A percentile compares a stretch with the other conserved stretches of the same genome.
Evolutionary conservation across 306 rosid species (phyloP).

Genomic region (Cucumis cinereus): DNA sequence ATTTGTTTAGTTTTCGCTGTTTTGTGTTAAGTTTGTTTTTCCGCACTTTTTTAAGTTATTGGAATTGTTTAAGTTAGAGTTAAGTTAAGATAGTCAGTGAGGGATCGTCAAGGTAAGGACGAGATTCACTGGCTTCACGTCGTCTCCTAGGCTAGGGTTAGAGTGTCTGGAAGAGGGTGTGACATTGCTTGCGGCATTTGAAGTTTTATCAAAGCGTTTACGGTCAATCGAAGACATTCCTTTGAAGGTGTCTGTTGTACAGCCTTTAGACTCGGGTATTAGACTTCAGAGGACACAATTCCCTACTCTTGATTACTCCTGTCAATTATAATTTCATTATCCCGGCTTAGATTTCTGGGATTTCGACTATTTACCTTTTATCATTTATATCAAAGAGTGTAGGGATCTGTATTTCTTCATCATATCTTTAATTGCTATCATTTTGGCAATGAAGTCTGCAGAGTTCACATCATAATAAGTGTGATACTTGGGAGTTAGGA

Average conservation of each 20-base stretch:
- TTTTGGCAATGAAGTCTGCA: background rate
- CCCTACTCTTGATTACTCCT: background rate
- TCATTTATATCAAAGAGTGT: background rate
- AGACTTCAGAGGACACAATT: conserved; percentile 6
- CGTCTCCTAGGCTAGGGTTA: no score
- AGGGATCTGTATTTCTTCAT: background rate
- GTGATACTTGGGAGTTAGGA: background rate
- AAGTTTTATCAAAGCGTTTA: conserved; percentile 61
- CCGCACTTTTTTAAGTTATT: no score
- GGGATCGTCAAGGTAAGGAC: no score
- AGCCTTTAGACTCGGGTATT: conserved; percentile 77
- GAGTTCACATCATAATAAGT: background rate
- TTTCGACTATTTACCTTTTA: background rate
- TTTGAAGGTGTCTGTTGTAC: conserved; percentile 80
- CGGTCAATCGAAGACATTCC: conserved; percentile 70
- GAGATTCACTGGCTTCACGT: no score
- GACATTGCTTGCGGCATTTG: conserved; percentile 65
- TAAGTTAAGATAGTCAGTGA: no score
- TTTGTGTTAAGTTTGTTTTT: no score
- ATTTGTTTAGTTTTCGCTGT: no score
- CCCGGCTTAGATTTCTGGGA: background rate
- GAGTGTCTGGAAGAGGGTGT: no score
- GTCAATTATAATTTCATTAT: background rate
- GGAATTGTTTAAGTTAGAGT: no score
- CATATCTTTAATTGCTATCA: background rate